These are phyloP conservation scores for Trametes meyenii DNA, from an alignment of 768 basidiomycete species.

Conservation along the genomic window DNA sequence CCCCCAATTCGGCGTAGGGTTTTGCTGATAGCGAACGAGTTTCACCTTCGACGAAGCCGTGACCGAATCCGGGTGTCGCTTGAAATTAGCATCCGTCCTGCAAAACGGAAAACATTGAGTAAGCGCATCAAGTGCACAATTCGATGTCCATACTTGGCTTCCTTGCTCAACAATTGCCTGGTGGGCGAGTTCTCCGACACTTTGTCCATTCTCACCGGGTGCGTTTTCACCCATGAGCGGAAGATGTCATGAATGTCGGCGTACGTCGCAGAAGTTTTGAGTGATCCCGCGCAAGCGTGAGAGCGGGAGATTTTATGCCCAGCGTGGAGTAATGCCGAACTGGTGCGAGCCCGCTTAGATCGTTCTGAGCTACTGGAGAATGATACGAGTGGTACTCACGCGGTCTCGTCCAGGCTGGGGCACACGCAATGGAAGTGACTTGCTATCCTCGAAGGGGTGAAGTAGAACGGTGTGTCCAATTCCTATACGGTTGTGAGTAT, in stretches of 20 bases:
- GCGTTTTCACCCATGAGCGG: constrained; percentile 78
- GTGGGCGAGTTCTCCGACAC: constrained; percentile 77
- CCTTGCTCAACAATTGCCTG: constrained; percentile 64
- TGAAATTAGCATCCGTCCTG: constrained; percentile 74
- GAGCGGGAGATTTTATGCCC: constrained; percentile 87
- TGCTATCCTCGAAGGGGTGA: constrained; percentile 79
- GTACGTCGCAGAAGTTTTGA: constrained; percentile 85
- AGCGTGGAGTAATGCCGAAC: constrained; percentile 87
- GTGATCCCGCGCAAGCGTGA: constrained; percentile 84
- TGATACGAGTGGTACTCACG: constrained; percentile 52
- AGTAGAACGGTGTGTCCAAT: constrained; percentile 78
- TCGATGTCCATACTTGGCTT: constrained; percentile 56
- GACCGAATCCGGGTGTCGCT: constrained; percentile 65
- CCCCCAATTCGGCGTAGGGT: constrained; percentile 93
- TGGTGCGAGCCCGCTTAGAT: constrained; percentile 33
- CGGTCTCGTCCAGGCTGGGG: constrained; percentile 73
- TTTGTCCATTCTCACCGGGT: constrained; percentile 86
- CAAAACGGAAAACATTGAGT: not conserved
- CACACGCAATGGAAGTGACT: constrained; percentile 81
- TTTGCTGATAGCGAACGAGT: constrained; percentile 87
- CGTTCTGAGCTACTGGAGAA: too few species aligned
- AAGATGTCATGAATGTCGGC: constrained; percentile 78
- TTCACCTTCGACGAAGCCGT: constrained; percentile 67
- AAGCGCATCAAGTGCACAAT: not conserved
- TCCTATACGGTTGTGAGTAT: constrained; percentile 55